Percentiles rank a stretch among this genome's conserved stretches.
Conservation (phyloP, 139 green algal species). For the Tetraselmis chui region DNA sequence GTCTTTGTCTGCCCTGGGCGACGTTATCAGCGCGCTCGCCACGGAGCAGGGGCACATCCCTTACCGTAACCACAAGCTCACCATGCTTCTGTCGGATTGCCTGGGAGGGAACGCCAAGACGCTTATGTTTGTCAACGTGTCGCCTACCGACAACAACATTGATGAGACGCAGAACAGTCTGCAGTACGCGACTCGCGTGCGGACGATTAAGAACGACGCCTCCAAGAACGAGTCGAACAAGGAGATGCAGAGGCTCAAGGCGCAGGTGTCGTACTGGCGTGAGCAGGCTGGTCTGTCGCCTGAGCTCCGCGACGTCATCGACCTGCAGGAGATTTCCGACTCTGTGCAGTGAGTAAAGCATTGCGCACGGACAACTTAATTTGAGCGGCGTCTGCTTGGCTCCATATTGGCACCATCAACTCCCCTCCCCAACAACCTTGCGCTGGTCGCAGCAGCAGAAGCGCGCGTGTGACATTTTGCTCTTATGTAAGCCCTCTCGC, state of each 20-base stretch:
- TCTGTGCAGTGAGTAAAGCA: neutral
- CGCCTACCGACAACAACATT: conserved; percentile 81
- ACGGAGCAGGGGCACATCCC: conserved; percentile 78
- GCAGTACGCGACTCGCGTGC: conserved; percentile 83
- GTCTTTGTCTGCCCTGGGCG: conserved; percentile 85
- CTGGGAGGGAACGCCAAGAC: conserved; percentile 73
- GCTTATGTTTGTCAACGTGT: conserved; percentile 76
- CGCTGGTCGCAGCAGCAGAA: no score
- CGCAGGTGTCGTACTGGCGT: conserved; percentile 89
- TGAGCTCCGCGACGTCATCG: conserved; percentile 48
- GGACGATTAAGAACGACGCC: conserved; percentile 90
- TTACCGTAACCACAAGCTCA: conserved; percentile 98
- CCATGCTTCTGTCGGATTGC: conserved; percentile 94
- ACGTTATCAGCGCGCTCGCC: conserved; percentile 82
- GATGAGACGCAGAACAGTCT: conserved; percentile 85
- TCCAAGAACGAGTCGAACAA: conserved; percentile 75
- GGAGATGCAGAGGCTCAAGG: conserved; percentile 73
- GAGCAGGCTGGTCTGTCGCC: conserved; percentile 78
- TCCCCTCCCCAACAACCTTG: no score
- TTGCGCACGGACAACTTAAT: no score
- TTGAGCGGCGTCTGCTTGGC: no score
- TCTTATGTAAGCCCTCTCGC: no score
- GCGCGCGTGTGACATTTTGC: no score
- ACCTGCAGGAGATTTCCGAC: conserved; percentile 15
- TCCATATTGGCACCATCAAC: no score